These are phyloP conservation scores for Citrus sp. DNA, from an alignment of 345 rosid genomes.

Conservation along the genomic window DNA sequence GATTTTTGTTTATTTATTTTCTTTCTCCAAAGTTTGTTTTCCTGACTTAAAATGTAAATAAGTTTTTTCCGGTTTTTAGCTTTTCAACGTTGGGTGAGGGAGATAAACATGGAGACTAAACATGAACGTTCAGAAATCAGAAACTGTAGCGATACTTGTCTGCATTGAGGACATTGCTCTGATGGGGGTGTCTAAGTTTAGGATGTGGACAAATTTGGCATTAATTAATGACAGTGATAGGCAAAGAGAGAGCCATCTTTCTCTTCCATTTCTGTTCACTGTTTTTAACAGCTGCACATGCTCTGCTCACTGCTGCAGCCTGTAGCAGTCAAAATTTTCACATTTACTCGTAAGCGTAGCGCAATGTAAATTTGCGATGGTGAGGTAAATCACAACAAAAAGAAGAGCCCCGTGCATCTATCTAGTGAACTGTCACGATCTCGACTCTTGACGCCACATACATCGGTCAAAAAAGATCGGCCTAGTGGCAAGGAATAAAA, in stretches of 20 bases:
- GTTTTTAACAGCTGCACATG: not conserved
- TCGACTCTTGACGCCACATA: not conserved
- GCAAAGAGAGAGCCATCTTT: not conserved
- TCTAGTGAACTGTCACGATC: too few relatives aligned
- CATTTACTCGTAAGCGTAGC: not conserved
- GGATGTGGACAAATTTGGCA: slow-evolving; percentile 12
- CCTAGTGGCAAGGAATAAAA: not conserved
- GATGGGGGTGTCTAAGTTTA: slow-evolving; percentile 5
- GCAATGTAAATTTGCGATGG: too few relatives aligned
- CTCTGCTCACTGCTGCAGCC: too few relatives aligned
- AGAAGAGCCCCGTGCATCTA: not conserved
- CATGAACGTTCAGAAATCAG: not conserved
- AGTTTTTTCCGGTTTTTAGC: too few relatives aligned
- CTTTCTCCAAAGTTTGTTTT: not conserved
- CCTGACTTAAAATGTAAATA: not conserved
- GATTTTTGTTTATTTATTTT: too few relatives aligned
- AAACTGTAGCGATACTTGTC: slow-evolving; percentile 12
- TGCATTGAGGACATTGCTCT: slow-evolving; percentile 19
- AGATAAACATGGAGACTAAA: too few relatives aligned
- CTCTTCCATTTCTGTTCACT: not conserved
- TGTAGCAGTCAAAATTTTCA: not conserved
- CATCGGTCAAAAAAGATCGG: not conserved
- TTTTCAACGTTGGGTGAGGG: not conserved
- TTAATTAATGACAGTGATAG: not conserved
- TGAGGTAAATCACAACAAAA: not conserved